Base-by-base conservation (phyloP, 208 protist genomes). In the Acanthamoeba lenticulata region DNA sequence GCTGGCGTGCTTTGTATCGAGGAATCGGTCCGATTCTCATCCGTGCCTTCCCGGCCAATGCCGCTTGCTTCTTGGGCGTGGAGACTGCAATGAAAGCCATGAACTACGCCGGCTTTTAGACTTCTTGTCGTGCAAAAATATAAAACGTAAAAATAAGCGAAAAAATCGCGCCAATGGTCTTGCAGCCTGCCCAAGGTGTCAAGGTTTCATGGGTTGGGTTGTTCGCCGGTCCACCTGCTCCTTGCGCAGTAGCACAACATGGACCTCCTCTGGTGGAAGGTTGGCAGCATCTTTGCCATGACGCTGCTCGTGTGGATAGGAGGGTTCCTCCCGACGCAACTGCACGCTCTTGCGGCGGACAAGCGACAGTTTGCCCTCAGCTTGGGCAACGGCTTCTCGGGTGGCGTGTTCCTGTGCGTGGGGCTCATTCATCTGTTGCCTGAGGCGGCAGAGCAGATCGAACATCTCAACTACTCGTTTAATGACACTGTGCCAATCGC, bases 11-110 rank as follows among this genome's bases (percentile, higher is more conserved):
- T 5, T 69, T 95, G 62, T 95, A 81, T 85, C 81, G 95, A 49
- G 97, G 97, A 32, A 94, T 97, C 34, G 77, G 34, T 2, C 95
- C 97, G 7, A 95, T 97, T n/a, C 96, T 97, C 95, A 38, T 97
- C 9, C 72, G 97, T n/a, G 97, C 97, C 34, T 97, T 97, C 96
- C 97, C 97, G 17, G 96, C 97, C 55, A 97, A 97, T 85, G 97
- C 97, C 15, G 97, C 97, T 17, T 97, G 96, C 93, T 97, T 97
- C 92, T n/a, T 97, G 1, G 97, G 97, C 67, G 95, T 94, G 36
- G 96, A 97, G 93, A 88, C 79, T 27, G 94, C 96, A 7, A 29
- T 96, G 47, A 95, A 95, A 55, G 7, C 62, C 69, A 57, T 95
- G 52, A 94, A 96, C 90, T 81, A 57, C 29, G 44, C 94, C 19